phyloP scores from a whole-genome alignment of 176 grass and related monocot genomes.

The Triticum urartu region DNA sequence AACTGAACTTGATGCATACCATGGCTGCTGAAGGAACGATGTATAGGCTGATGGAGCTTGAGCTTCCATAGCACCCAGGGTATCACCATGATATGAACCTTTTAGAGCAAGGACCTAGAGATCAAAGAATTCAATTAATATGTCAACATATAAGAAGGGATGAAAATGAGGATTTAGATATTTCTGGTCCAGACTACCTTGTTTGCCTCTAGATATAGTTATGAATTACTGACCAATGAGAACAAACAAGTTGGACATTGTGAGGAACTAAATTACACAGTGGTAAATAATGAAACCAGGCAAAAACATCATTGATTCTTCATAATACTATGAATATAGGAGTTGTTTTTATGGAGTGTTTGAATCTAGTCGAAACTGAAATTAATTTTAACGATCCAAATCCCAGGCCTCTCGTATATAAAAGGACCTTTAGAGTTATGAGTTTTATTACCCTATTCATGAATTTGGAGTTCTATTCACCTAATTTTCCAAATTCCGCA shows the following conservation, averaged over 20 bases:
- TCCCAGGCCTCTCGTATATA: background rate
- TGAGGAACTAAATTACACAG: background rate
- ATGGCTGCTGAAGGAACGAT: conserved; percentile 87
- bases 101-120: conserved; percentile 80
- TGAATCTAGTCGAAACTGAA: background rate
- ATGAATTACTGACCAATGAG: background rate
- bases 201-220: background rate
- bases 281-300: background rate
- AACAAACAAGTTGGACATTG: background rate
- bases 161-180: background rate
- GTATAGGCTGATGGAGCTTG: conserved; percentile 97
- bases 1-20: conserved; percentile 50
- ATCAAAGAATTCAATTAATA: conserved; percentile 18
- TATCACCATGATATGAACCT: conserved; percentile 95
- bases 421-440: background rate
- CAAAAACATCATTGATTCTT: background rate
- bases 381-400: background rate
- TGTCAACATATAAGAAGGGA: background rate
- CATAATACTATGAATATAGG: background rate
- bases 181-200: background rate
- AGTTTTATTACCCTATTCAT: background rate
- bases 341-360: background rate
- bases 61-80: conserved; percentile 96
- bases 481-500: background rate
- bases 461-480: background rate